Evolutionary conservation across 2,329 filamentous ascomycete genomes (phyloP).

Genomic region (Tolypocladium cylindrosporum): DNA sequence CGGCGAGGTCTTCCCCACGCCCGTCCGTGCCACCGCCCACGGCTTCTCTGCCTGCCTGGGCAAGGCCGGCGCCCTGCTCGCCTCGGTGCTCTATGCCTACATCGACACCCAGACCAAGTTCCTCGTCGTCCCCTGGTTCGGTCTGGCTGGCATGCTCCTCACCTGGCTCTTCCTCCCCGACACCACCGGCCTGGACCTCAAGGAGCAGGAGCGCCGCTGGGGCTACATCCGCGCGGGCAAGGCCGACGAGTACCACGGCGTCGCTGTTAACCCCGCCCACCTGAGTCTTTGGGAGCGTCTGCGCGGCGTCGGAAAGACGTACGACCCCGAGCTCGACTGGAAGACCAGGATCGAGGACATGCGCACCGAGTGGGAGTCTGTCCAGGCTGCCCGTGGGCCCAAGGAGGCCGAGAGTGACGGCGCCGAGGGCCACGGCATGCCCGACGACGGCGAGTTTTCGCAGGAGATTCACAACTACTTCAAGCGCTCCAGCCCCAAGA

Average conservation of each 20-base stretch:
- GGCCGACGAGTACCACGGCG: slow-evolving; percentile 78
- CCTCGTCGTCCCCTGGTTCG: slow-evolving; percentile 92
- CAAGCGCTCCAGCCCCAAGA: slow-evolving; percentile 27
- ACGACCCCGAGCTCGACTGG: slow-evolving; percentile 75
- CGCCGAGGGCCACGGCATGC: slow-evolving; percentile 20
- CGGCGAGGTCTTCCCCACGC: slow-evolving; percentile 92
- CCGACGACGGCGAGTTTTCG: slow-evolving; percentile 40
- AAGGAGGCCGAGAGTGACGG: slow-evolving; percentile 35
- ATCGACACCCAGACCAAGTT: slow-evolving; percentile 79
- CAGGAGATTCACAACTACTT: slow-evolving; percentile 47
- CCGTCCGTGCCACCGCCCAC: slow-evolving; percentile 86
- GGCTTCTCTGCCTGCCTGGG: slow-evolving; percentile 88
- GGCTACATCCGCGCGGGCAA: slow-evolving; percentile 70
- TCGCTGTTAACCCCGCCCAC: slow-evolving; percentile 84
- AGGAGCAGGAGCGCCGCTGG: slow-evolving; percentile 96
- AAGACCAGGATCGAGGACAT: slow-evolving; percentile 79
- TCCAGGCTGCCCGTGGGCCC: slow-evolving; percentile 34
- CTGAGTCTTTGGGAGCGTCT: slow-evolving; percentile 81
- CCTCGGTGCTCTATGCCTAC: slow-evolving; percentile 90
- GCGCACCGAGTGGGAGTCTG: slow-evolving; percentile 50
- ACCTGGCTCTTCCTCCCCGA: slow-evolving; percentile 88
- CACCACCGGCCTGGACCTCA: slow-evolving; percentile 90
- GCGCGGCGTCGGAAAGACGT: slow-evolving; percentile 67
- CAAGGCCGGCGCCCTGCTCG: slow-evolving; percentile 79
- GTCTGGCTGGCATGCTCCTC: slow-evolving; percentile 73